Percentiles rank a stretch among this genome's conserved stretches.
Evolutionary conservation across 208 protist genomes (phyloP).

Genomic region (Crithidia mellificae): DNA sequence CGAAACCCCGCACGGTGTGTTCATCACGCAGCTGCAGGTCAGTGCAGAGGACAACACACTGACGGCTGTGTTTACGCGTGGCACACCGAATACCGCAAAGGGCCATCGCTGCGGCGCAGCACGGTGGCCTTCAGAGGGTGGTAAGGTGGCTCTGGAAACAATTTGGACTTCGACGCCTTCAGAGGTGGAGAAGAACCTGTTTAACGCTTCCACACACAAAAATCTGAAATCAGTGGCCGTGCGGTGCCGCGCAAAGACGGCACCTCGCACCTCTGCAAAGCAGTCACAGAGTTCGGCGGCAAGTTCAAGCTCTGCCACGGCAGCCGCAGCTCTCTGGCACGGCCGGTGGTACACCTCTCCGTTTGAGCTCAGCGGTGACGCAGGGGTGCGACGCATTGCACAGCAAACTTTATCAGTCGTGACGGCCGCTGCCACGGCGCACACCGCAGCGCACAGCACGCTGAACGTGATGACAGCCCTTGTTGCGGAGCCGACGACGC

Average conservation of each 20-base stretch:
- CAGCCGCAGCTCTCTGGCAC: conserved; percentile 23
- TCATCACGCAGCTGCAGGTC: conserved; percentile 14
- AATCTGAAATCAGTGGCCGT: conserved; percentile 6
- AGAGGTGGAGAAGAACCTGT: too few species aligned
- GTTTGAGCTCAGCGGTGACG: conserved; percentile 4
- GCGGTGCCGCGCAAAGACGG: conserved; percentile 13
- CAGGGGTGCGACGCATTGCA: neutral
- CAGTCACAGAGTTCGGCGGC: neutral
- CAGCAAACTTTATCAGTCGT: neutral
- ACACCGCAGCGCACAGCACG: neutral
- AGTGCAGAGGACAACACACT: conserved; percentile 9
- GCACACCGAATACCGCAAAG: neutral
- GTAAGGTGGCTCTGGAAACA: conserved; percentile 6
- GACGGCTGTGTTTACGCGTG: conserved; percentile 20
- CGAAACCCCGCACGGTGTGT: neutral
- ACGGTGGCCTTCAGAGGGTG: conserved; percentile 13
- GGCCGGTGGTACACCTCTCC: conserved; percentile 29
- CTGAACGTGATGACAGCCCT: neutral
- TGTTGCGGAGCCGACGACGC: neutral
- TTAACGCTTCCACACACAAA: too few species aligned
- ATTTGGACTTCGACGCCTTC: neutral
- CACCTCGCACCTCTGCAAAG: conserved; percentile 19
- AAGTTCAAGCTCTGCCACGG: neutral
- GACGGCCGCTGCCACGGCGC: neutral
- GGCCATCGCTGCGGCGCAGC: conserved; percentile 14